Conservation (phyloP, 2,329 filamentous ascomycete genomes). For the Trichoderma citrinoviride region DNA sequence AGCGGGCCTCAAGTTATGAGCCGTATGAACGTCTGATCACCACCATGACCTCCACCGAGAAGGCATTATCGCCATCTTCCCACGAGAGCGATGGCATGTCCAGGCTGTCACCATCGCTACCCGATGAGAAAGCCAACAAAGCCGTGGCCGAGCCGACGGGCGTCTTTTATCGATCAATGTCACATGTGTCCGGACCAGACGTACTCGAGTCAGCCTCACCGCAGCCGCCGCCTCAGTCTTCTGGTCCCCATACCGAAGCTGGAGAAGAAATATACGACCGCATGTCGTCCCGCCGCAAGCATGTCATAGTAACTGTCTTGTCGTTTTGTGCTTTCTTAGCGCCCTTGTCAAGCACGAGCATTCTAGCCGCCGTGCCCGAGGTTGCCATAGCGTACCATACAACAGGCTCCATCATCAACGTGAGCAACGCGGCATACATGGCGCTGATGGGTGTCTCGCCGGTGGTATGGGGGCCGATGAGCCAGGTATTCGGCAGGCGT, state of each 20-base stretch:
- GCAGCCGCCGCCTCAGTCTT: slow-evolving; percentile 1
- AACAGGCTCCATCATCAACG: slow-evolving; percentile 66
- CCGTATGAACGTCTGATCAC: neutral
- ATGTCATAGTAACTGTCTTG: slow-evolving; percentile 64
- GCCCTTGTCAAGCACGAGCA: slow-evolving; percentile 70
- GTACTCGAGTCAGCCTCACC: slow-evolving; percentile 27
- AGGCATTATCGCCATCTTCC: neutral
- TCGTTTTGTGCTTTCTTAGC: slow-evolving; percentile 75
- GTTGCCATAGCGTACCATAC: slow-evolving; percentile 64
- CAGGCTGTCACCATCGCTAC: neutral
- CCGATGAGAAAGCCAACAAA: neutral
- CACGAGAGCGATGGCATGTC: neutral
- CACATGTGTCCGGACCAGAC: slow-evolving; percentile 34
- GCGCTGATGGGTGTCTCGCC: slow-evolving; percentile 70
- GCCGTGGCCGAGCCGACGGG: neutral
- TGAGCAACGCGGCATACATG: slow-evolving; percentile 74
- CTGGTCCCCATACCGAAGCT: slow-evolving; percentile 29
- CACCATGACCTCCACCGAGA: neutral
- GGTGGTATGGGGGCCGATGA: slow-evolving; percentile 70
- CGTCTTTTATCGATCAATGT: slow-evolving; percentile 27
- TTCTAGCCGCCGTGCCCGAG: slow-evolving; percentile 71
- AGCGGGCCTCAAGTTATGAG: neutral
- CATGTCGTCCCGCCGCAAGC: slow-evolving; percentile 60
- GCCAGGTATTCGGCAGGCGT: slow-evolving; percentile 61
- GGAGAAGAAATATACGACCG: slow-evolving; percentile 61